These are phyloP conservation scores for Hydnomerulius pinastri DNA, from an alignment of 768 basidiomycete genomes.

Conservation along the genomic window DNA sequence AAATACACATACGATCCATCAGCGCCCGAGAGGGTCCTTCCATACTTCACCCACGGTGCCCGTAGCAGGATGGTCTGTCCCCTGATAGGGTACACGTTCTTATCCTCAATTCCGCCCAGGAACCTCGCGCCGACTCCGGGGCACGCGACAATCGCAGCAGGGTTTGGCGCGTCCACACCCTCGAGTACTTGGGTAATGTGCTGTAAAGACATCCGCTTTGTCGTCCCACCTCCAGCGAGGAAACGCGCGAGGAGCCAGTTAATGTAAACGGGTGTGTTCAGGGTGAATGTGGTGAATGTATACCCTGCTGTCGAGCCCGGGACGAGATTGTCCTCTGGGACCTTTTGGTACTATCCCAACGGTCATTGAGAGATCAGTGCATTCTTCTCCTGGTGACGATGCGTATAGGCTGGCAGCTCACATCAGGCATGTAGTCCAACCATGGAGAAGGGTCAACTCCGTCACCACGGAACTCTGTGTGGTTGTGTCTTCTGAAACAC, in stretches of 20 bases:
- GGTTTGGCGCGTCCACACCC: constrained; percentile 10
- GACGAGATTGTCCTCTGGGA: constrained; percentile 44
- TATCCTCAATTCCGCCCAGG: constrained; percentile 54
- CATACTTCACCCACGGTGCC: constrained; percentile 51
- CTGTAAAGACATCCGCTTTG: constrained; percentile 60
- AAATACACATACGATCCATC: constrained; percentile 37
- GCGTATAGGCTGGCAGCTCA: too few relatives aligned
- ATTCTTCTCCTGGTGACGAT: too few relatives aligned
- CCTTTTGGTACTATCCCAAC: constrained; percentile 33
- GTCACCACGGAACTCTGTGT: constrained; percentile 60
- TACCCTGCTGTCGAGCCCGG: constrained; percentile 48
- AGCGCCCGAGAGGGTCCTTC: constrained; percentile 30
- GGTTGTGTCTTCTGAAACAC: constrained; percentile 63
- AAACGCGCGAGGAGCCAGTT: constrained; percentile 65
- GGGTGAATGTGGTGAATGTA: constrained; percentile 65
- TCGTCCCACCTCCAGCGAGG: constrained; percentile 57
- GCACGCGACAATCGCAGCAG: constrained; percentile 62
- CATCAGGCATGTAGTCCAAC: constrained; percentile 57
- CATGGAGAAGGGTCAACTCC: constrained; percentile 31
- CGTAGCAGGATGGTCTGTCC: constrained; percentile 47
- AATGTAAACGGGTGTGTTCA: constrained; percentile 66
- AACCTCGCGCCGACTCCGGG: constrained; percentile 61
- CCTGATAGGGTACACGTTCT: constrained; percentile 46
- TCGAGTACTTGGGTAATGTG: constrained; percentile 62
- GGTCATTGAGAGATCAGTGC: not conserved